Percentiles rank a stretch among this genome's conserved stretches.
Conservation (phyloP, 2,329 filamentous ascomycete genomes). For the Botryotinia globosa region DNA sequence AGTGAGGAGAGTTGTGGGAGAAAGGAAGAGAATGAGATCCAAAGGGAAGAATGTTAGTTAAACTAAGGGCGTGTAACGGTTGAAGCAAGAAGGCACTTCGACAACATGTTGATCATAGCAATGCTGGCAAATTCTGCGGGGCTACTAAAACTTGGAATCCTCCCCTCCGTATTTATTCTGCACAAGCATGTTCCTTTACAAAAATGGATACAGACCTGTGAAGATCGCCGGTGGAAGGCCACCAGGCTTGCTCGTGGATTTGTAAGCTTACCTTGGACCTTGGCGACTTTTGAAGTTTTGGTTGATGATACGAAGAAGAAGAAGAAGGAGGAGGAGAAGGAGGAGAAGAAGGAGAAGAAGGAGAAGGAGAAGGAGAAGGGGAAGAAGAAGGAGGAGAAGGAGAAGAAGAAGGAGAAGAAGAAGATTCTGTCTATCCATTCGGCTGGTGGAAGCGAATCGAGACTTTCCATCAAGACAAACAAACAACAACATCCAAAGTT, state of each 20-base stretch:
- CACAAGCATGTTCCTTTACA: background rate
- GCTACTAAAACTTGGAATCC: background rate
- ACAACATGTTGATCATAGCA: constrained; percentile 1
- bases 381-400: no score
- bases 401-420: no score
- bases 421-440: background rate
- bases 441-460: background rate
- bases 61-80: background rate
- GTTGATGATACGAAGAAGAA: background rate
- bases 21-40: background rate
- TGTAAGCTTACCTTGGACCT: background rate
- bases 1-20: background rate
- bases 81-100: background rate
- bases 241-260: background rate
- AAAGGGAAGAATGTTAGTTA: background rate
- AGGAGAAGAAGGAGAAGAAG: no score
- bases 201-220: background rate
- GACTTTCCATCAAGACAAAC: background rate
- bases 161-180: background rate
- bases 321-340: no score
- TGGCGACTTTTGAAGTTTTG: background rate
- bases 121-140: constrained; percentile 1
- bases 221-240: background rate
- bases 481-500: background rate
- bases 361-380: no score